These are phyloP conservation scores for Ganoderma boninense DNA, from an alignment of 1,284 basidiomycete species.

Conservation along the genomic window DNA sequence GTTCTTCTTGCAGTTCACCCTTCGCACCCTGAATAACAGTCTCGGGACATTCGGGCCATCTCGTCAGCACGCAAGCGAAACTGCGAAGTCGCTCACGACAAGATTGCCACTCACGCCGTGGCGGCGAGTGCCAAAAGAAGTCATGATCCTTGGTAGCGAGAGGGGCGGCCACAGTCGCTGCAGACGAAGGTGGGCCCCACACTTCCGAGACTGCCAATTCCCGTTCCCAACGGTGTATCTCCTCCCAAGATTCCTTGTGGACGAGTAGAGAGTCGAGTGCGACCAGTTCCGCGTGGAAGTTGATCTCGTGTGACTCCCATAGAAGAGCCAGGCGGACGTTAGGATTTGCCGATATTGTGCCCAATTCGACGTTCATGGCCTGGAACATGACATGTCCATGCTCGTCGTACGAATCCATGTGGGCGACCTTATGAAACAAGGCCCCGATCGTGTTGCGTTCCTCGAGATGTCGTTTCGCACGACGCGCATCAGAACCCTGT, in stretches of 20 bases:
- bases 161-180: too few species aligned
- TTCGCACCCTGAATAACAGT: not conserved
- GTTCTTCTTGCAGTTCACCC: not conserved
- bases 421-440: not conserved
- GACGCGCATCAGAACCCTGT: not conserved
- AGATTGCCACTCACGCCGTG: too few species aligned
- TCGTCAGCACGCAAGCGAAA: too few species aligned
- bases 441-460: not conserved
- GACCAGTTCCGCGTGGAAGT: conserved; percentile 11
- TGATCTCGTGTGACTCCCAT: conserved; percentile 17
- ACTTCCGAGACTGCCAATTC: conserved; percentile 8
- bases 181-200: conserved; percentile 10
- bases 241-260: not conserved
- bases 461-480: not conserved
- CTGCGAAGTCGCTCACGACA: too few species aligned
- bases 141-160: too few species aligned
- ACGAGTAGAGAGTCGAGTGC: conserved; percentile 9
- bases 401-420: not conserved
- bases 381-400: not conserved
- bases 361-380: not conserved
- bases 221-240: conserved; percentile 8
- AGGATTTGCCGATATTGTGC: too few species aligned
- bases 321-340: not conserved
- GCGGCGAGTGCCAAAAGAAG: too few species aligned
- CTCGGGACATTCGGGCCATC: not conserved